Base-by-base conservation (phyloP, 176 grass and related monocot genomes). In the Leersia perrieri region DNA sequence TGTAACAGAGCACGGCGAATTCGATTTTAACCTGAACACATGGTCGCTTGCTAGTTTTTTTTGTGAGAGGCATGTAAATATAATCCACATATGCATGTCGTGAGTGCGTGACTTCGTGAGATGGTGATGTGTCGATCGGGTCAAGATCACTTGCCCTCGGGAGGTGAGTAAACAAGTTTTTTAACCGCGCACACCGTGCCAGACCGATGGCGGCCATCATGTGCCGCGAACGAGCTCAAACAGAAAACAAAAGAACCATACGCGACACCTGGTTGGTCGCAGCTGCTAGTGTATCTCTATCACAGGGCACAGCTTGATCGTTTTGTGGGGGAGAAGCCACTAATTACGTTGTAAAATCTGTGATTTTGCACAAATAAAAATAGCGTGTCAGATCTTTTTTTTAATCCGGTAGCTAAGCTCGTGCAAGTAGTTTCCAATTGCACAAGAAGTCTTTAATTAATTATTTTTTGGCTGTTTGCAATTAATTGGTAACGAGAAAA, bases 121-220 rank as follows among this genome's bases (percentile, higher is more conserved):
- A 15, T 11, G 16, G 45, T 49, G 45, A 16, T 13, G 5, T 53
- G 49, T 41, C 74, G 26, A 79, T 66, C 76, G 62, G 62, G 76
- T 67, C 76, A 66, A 22, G 47, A 9, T 11, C 10, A 13, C 27
- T 20, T 9, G 16, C 6, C 63, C 23, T 64, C 57, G 57, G 65
- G 66, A 23, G 27, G 57, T 16, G 86, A 62, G 30, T 70, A 87
- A 72, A 77, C 32, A 72, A 58, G 33, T 55, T 33, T 33, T 76
- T 16, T 15, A 1, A 33, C 86, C 3, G 44, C 58, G 27, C 22
- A 41, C 66, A 57, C 15, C 58, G 28, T 2, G 44, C 38, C 57
- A 42, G 35, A 29, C 66, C 74, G 74, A 88, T 83, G 67, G 60
- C 67, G 60, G 45, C 72, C 20, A 57, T 53, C 67, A 67, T 83